Evolutionary conservation across 2,329 filamentous ascomycete genomes (phyloP), one percentile per base, ranked within the genome.

Genomic region (Cladophialophora immunda): DNA sequence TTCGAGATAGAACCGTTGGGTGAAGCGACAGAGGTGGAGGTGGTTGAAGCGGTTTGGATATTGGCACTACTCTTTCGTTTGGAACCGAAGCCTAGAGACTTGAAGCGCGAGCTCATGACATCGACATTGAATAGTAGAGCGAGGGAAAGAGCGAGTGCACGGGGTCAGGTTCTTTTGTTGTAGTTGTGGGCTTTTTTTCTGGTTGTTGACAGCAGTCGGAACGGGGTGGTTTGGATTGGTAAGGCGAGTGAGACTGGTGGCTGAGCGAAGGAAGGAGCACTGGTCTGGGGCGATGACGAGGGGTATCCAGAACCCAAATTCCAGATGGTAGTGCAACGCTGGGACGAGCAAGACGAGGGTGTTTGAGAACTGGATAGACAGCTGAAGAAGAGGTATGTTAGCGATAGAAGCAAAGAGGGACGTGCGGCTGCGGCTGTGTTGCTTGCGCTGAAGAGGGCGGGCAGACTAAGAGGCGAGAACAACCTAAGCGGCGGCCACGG

Each of bases 41-140:
- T 19, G 52, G 50, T 54, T 41, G 75, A 72, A 70, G 73, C 72
- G 68, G 70, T 71, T 70, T 71, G 71, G 75, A 72, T 70, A 64
- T 78, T 78, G 78, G 79, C 83, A 78, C 83, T 84, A 73, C 84
- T 84, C 71, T 81, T 82, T 75, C 80, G 78, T 77, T 82, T 82
- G 73, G 78, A 78, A 75, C 78, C 77, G 76, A 83, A 83, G 76
- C 77, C 79, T 75, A 83, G 78, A 72, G 78, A 80, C 77, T 82
- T 84, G 71, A 84, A 79, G 74, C 81, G 80, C 76, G 81, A 81
- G 78, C 78, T 84, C 81, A 85, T 84, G 76, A 79, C 78, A 77
- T 83, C 82, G 78, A 82, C 79, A 74, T 71, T 38, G 59, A 64
- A 50, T 54, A 32, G 54, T 15, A 58, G n/a, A 22, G 61, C 30